Conservation (phyloP, 2,329 filamentous ascomycete genomes). For the Conoideocrella luteorostrata region DNA sequence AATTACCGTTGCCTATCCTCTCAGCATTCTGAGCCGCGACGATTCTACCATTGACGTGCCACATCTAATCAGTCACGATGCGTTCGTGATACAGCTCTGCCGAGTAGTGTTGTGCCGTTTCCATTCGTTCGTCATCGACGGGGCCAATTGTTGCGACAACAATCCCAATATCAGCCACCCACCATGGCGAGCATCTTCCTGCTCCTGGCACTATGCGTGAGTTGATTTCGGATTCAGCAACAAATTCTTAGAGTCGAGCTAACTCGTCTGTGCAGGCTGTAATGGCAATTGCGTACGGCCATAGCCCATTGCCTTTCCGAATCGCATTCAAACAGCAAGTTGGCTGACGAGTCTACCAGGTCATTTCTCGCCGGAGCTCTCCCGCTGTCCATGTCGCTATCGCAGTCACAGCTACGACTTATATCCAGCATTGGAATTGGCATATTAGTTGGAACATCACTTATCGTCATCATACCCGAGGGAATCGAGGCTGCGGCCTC, state of each 20-base stretch:
- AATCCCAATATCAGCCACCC: neutral
- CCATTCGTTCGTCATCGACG: neutral
- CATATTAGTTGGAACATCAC: constrained; percentile 85
- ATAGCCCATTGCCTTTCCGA: neutral
- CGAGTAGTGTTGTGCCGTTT: neutral
- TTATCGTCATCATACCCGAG: constrained; percentile 97
- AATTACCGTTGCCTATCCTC: neutral
- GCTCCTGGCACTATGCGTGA: constrained; percentile 35
- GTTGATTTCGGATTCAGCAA: constrained; percentile 13
- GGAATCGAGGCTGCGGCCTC: constrained; percentile 85
- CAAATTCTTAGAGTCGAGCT: neutral
- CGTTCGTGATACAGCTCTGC: neutral
- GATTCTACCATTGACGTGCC: neutral
- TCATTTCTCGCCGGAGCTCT: constrained; percentile 91
- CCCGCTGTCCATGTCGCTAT: constrained; percentile 81
- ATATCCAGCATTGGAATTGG: constrained; percentile 92
- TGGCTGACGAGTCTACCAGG: constrained; percentile 37
- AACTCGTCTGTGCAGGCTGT: constrained; percentile 34
- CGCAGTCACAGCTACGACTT: constrained; percentile 77
- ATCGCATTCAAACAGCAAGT: neutral
- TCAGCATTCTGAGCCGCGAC: neutral
- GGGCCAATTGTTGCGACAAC: neutral
- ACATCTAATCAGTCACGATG: constrained; percentile 1
- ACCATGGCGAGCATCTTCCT: constrained; percentile 34
- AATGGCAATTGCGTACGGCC: constrained; percentile 49